Percentiles rank a stretch among this genome's conserved stretches.
Conservation (phyloP, 805 yeast genomes). For the Yarrowia sp. region DNA sequence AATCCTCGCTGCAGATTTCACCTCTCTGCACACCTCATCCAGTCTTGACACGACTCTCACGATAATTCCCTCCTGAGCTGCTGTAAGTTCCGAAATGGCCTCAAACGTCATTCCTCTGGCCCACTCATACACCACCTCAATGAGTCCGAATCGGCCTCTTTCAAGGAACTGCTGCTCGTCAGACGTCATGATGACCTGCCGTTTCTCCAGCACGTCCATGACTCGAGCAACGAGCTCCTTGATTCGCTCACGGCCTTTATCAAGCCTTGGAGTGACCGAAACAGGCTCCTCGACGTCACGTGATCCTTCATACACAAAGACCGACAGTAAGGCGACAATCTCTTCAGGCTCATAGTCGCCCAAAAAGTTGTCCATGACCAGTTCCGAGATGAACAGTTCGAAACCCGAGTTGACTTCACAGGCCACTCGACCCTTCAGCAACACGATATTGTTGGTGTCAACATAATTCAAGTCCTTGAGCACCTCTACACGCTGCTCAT, state of each 20-base stretch:
- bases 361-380: conserved; percentile 84
- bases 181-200: conserved; percentile 71
- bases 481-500: conserved; percentile 82
- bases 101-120: conserved; percentile 90
- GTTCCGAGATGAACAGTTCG: conserved; percentile 85
- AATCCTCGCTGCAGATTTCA: conserved; percentile 87
- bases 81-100: conserved; percentile 84
- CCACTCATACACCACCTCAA: conserved; percentile 97
- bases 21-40: conserved; percentile 94
- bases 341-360: conserved; percentile 95
- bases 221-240: conserved; percentile 65
- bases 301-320: conserved; percentile 89
- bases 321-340: conserved; percentile 89
- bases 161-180: conserved; percentile 86
- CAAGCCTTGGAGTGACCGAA: conserved; percentile 81
- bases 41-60: conserved; percentile 92
- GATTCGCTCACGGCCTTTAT: conserved; percentile 57
- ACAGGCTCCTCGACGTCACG: conserved; percentile 57
- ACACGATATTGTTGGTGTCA: conserved; percentile 69
- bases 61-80: conserved; percentile 93
- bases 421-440: conserved; percentile 85
- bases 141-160: conserved; percentile 80
- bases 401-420: conserved; percentile 80
- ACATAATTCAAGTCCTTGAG: conserved; percentile 76
- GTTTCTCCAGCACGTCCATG: conserved; percentile 57